Evolutionary conservation across 805 yeast genomes (phyloP).

Genomic region (Metschnikowia similis): DNA sequence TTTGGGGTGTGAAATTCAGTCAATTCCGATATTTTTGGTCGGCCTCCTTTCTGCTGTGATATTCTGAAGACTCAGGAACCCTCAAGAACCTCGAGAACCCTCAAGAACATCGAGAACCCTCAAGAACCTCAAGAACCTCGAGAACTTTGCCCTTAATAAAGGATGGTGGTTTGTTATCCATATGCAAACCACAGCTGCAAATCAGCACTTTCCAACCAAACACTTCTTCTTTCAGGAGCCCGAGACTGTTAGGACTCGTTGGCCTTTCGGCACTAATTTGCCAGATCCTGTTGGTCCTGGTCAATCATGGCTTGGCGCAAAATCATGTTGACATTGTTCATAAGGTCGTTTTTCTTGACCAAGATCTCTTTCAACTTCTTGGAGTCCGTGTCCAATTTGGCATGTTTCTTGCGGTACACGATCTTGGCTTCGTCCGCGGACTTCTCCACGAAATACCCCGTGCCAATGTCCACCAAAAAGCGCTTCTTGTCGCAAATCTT

Average conservation of each 20-base stretch:
- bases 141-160: too few relatives aligned
- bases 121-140: too few relatives aligned
- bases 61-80: too few relatives aligned
- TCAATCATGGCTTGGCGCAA: conserved; percentile 51
- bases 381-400: conserved; percentile 68
- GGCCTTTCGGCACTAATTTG: neutral
- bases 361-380: conserved; percentile 71
- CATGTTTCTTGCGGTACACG: conserved; percentile 71
- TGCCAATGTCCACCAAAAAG: conserved; percentile 90
- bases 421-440: conserved; percentile 56
- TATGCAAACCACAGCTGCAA: too few relatives aligned
- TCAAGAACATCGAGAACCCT: too few relatives aligned
- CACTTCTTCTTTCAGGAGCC: too few relatives aligned
- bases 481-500: conserved; percentile 56
- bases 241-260: neutral
- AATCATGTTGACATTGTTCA: conserved; percentile 58
- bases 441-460: conserved; percentile 92
- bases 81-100: too few relatives aligned
- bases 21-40: too few relatives aligned
- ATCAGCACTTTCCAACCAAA: too few relatives aligned
- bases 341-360: conserved; percentile 62
- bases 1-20: too few relatives aligned
- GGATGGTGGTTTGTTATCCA: too few relatives aligned
- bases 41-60: too few relatives aligned
- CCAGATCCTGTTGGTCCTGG: conserved; percentile 27